Conservation (phyloP, 2,329 filamentous ascomycete genomes). For the Phyllosticta capitalensis region DNA sequence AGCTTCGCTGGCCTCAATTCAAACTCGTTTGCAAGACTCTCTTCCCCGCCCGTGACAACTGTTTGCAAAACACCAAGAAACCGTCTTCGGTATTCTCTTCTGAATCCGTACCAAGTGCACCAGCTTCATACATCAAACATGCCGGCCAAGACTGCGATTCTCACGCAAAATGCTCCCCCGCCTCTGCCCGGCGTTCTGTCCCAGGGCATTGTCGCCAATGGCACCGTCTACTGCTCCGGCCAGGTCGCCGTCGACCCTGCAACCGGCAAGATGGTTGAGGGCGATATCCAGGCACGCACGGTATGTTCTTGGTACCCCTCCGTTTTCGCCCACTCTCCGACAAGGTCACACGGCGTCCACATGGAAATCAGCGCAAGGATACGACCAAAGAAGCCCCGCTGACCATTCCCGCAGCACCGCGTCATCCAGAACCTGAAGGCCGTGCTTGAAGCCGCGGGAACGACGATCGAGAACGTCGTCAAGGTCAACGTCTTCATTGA, state of each 20-base stretch:
- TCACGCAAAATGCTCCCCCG: conserved; percentile 9
- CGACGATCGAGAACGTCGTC: conserved; percentile 21
- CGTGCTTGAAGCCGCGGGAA: conserved; percentile 19
- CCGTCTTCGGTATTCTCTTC: neutral
- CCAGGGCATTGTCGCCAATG: conserved; percentile 10
- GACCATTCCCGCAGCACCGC: conserved; percentile 1
- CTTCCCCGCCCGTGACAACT: neutral
- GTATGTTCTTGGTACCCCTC: neutral
- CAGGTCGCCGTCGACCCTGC: conserved; percentile 1
- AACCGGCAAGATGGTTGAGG: conserved; percentile 8
- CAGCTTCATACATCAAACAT: neutral
- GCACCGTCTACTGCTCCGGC: conserved; percentile 10
- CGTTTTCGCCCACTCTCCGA: neutral
- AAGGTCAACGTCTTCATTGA: conserved; percentile 24
- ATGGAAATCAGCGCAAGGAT: neutral
- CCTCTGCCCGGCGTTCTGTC: conserved; percentile 8
- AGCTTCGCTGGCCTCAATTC: neutral
- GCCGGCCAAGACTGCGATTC: conserved; percentile 7
- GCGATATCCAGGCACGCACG: conserved; percentile 6
- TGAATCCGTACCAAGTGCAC: too few species aligned
- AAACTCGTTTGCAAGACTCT: neutral
- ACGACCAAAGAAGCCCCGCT: neutral
- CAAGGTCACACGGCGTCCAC: neutral
- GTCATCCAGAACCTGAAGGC: conserved; percentile 8
- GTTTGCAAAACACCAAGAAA: neutral